A percentile compares a stretch with the other conserved stretches of the same genome.
Conservation (phyloP, 2,329 filamentous ascomycete species). For the Aspergillus japonicus region DNA sequence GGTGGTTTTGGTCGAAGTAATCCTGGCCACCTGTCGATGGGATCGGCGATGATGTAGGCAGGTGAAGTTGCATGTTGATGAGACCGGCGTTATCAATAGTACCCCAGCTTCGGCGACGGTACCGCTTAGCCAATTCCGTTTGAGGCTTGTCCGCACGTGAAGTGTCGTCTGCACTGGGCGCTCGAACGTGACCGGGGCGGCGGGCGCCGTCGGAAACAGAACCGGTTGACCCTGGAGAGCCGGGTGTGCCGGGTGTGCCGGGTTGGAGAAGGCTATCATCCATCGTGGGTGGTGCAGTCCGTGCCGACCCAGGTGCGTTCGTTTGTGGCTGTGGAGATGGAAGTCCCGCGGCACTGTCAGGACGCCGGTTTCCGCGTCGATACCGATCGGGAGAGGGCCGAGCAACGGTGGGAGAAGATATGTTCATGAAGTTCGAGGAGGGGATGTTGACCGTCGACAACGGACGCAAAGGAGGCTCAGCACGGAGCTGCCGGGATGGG, state of each 20-base stretch:
- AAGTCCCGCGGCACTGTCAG: conserved; percentile 44
- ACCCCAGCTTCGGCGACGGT: conserved; percentile 80
- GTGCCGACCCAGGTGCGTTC: conserved; percentile 9
- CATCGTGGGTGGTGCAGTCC: conserved; percentile 6
- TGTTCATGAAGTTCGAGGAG: conserved; percentile 55
- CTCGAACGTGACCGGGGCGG: conserved; percentile 55
- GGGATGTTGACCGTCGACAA: conserved; percentile 52
- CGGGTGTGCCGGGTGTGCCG: conserved; percentile 23
- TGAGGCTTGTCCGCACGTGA: conserved; percentile 53
- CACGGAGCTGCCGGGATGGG: conserved; percentile 38
- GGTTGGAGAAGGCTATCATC: conserved; percentile 43
- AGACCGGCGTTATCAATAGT: conserved; percentile 54
- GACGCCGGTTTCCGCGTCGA: conserved; percentile 63
- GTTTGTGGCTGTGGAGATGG: conserved; percentile 12
- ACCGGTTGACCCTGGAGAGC: conserved; percentile 28
- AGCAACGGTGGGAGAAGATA: conserved; percentile 51
- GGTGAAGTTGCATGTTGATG: conserved; percentile 34
- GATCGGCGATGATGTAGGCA: conserved; percentile 33
- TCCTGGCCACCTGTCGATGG: conserved; percentile 35
- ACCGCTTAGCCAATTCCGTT: conserved; percentile 70
- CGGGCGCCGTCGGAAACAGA: conserved; percentile 35
- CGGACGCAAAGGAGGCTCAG: conserved; percentile 41
- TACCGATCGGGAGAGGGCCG: conserved; percentile 82
- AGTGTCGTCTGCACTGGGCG: conserved; percentile 68
- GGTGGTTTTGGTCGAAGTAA: conserved; percentile 31